Evolutionary conservation across 208 protist species (phyloP), one percentile per base, ranked within the genome.

Genomic region (Herpetomonas tarakana): DNA sequence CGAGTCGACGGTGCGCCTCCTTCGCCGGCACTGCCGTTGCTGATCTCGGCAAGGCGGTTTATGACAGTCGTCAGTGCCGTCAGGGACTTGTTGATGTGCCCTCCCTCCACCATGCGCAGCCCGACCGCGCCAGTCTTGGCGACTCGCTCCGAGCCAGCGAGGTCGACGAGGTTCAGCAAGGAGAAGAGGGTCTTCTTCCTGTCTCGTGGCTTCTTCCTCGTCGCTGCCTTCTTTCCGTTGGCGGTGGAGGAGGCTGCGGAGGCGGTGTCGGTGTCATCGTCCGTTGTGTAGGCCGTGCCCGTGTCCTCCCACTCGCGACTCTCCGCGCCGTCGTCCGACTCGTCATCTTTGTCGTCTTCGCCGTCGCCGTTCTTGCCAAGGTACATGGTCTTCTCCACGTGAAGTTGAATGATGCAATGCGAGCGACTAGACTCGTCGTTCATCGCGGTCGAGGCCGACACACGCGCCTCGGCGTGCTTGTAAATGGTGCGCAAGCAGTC

Each of bases 401-500:
- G 71, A 27, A 99, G 74, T 21, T 87, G 66, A 31, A 99, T 95
- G 35, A 99, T 93, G 55, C 96, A 98, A 72, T 99, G 98, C 2
- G 97, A 98, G 24, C 97, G 86, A 46, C 81, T 95, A 35, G 90
- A 97, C 25, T 81, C 63, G 19, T 97, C 86, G 73, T 99, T 99
- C 91, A 98, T 98, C 30, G 84, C 67, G 27, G 96, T 98, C 25
- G 74, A 63, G 0, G 87, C 96, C 16, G 78, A 77, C 21, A 85
- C 71, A 14, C 88, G 73, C 7, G 60, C 54, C 1, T 68, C 76
- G 1, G 76, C 79, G 25, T 78, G 71, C 11, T 46, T 52, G 54
- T 88, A 63, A 56, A 96, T 92, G 44, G 78, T 19, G 24, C 65
- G 1, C 3, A 77, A 54, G 44, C 93, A 89, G 38, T 96, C 81